phyloP scores from a whole-genome alignment of 208 protist species.

The Leishmania aethiopica region DNA sequence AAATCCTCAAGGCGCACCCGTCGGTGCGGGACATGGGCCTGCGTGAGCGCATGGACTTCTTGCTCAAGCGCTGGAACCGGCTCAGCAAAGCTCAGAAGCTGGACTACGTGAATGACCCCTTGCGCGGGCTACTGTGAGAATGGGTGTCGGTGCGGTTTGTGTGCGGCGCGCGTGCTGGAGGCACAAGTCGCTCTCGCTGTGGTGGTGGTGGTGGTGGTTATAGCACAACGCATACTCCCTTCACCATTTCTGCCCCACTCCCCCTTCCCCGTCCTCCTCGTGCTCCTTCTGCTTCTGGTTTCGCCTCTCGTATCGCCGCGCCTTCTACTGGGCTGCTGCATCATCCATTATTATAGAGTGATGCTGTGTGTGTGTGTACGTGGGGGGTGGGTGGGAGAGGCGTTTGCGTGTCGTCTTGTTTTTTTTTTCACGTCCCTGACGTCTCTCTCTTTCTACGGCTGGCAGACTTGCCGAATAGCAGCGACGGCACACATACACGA shows the following conservation, averaged over 20 bases:
- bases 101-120: slow-evolving; percentile 77
- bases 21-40: slow-evolving; percentile 84
- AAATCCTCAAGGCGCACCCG: slow-evolving; percentile 80
- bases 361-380: background rate
- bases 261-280: background rate
- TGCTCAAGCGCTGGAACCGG: slow-evolving; percentile 70
- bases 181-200: background rate
- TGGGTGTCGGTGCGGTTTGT: background rate
- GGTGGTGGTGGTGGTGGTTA: background rate
- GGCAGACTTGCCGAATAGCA: background rate
- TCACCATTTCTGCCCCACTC: background rate
- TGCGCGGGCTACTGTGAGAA: slow-evolving; percentile 76
- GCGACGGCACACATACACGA: no score
- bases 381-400: no score
- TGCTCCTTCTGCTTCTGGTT: background rate
- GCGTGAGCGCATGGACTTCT: slow-evolving; percentile 88
- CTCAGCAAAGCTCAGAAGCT: slow-evolving; percentile 64
- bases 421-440: background rate
- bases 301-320: background rate
- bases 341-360: background rate
- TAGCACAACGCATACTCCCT: background rate
- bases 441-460: background rate
- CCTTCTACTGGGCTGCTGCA: background rate
- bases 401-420: background rate
- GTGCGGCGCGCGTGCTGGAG: background rate